Conservation (phyloP, 2,329 filamentous ascomycete species). For the Fusarium solani-melongenae region DNA sequence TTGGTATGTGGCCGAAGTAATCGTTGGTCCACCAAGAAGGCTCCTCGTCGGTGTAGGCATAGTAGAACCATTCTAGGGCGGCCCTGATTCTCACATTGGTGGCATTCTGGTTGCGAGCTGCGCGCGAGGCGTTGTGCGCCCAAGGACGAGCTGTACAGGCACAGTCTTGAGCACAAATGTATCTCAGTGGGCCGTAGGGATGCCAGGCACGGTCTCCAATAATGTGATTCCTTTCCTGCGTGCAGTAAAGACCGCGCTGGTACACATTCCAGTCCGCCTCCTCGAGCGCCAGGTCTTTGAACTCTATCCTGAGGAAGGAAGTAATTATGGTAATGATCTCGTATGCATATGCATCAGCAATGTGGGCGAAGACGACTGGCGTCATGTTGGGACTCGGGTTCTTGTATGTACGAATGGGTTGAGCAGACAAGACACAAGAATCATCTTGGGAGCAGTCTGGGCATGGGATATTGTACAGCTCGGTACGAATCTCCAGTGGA, state of each 20-base stretch:
- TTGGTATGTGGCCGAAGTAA: constrained; percentile 1
- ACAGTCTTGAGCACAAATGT: background rate
- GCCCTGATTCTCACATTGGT: background rate
- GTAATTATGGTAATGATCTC: background rate
- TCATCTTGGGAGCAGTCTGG: constrained; percentile 26
- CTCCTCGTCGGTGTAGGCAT: background rate
- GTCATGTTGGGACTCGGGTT: background rate
- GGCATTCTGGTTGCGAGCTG: constrained; percentile 15
- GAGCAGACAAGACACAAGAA: background rate
- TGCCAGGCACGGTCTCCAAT: background rate
- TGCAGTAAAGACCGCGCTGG: constrained; percentile 12
- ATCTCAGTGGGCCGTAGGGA: background rate
- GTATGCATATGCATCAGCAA: background rate
- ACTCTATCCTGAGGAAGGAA: background rate
- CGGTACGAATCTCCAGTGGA: constrained; percentile 13
- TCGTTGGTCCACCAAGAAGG: background rate
- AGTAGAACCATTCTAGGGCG: background rate
- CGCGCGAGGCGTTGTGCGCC: constrained; percentile 25
- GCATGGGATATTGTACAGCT: constrained; percentile 24
- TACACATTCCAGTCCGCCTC: background rate
- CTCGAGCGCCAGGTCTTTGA: background rate
- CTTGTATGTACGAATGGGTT: background rate
- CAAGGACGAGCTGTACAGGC: background rate
- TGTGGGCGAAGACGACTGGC: background rate
- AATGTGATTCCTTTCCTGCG: constrained; percentile 3